Base-by-base conservation (phyloP, 2,329 filamentous ascomycete genomes). In the Ophiosphaerella herpotricha region DNA sequence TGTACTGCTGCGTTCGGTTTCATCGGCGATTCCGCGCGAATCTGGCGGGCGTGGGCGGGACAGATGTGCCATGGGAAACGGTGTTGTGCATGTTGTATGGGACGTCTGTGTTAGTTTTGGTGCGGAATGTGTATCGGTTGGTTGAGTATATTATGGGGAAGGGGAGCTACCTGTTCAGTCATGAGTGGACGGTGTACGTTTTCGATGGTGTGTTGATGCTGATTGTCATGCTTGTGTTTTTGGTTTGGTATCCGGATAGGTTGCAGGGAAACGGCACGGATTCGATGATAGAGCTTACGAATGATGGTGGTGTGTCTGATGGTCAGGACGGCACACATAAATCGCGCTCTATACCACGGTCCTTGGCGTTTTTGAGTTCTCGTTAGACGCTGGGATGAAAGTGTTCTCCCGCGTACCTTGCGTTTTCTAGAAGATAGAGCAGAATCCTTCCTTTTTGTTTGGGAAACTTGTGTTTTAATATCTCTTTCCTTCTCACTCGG, bases 171-270 rank as follows among this genome's bases (percentile, higher is more conserved):
- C 67, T 76, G 0, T 78, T 80, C 48, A 71, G 59, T 2, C 73
- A 77, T 16, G 79, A 82, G 56, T 81, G 79, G 75, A 71, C 77
- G 3, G 75, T 81, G 41, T 82, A 78, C 62, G 74, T 77, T 3
- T 75, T 82, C 14, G 79, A 82, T 53, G 72, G 73, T 1, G 48
- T 78, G 11, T 76, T 78, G 1, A 80, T 80, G 78, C 40, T 48
- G 11, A 16, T 56, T 12, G 48, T 50, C 6, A 49, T 58, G 47
- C 33, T 35, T 3, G 35, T 50, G 7, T 60, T 47, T 32, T 52
- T 42, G 18, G 32, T 55, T 5, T 55, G 52, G 48, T 55, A 52
- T 37, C 48, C 45, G 8, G 40, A 43, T n/a, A 48, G 52, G 42
- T 34, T 55, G 9, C 48, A 46, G 14, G 8, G 14, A 2, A 24